Evolutionary conservation across 1,139 yeast genomes (phyloP), one percentile per base, ranked within the genome.

Genomic region (Hansenula lynferdii): DNA sequence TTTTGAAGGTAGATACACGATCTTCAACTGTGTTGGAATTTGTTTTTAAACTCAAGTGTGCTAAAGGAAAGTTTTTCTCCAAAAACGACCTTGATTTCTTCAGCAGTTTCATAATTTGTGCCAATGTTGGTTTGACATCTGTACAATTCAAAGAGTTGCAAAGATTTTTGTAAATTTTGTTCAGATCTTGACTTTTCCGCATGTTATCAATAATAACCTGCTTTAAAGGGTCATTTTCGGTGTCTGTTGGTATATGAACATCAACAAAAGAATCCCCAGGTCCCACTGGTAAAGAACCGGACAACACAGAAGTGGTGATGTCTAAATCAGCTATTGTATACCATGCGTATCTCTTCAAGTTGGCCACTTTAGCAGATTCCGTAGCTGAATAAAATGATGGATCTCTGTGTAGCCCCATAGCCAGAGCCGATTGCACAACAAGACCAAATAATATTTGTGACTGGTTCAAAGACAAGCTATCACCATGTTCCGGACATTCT

Each of bases 361-460:
- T 31, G 4, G 19, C 28, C 10, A 17, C 15, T 5, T n/a, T 15
- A 3, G 14, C 4, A 18, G 17, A 10, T n/a, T 18, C 24, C 3
- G 23, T 17, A 8, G 27, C 21, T 14, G 15, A 7, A 12, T 17
- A 18, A 24, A 23, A 12, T 1, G 8, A 12, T 16, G 36, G 36
- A 22, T 34, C 70, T 36, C 68, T 52, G 42, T 66, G 57, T 10
- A 62, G 47, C 3, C 72, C 73, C 31, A 59, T 51, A 12, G 59
- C 51, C 27, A 62, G 44, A 22, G 58, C 58, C 57, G 65, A 58
- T 38, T 62, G 65, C 12, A 61, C 50, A 5, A 65, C 41, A 32
- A 62, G 48, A 1, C 62, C 53, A 16, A 60, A 38, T 6, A 65
- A 49, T 8, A 67, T 47, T 5, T 60, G 49, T 5, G 62, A 53